A percentile compares a stretch with the other conserved stretches of the same genome.
phyloP scores from a whole-genome alignment of 1,139 yeast genomes.

The Hyphopichia fennica region DNA sequence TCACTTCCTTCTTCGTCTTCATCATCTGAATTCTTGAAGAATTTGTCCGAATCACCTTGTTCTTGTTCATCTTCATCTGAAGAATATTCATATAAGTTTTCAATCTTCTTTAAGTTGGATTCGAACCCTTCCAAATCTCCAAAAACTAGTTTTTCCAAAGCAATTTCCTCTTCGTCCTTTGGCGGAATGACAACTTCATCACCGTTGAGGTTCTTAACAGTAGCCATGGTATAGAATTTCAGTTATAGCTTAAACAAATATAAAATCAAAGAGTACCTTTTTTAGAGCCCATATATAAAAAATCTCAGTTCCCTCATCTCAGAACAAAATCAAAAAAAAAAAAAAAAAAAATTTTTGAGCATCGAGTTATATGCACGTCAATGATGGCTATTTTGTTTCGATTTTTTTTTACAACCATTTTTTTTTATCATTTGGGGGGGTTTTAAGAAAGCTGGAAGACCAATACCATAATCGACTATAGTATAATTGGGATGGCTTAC shows the following conservation, averaged over 20 bases:
- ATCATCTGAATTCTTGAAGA: constrained; percentile 9
- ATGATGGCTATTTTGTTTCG: not conserved
- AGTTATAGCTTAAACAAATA: not conserved
- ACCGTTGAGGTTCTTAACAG: constrained; percentile 20
- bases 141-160: constrained; percentile 80
- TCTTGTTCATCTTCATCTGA: constrained; percentile 43
- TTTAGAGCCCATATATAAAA: too few species aligned
- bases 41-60: constrained; percentile 19
- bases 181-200: constrained; percentile 50
- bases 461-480: too few species aligned
- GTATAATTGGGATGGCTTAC: too few species aligned
- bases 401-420: not conserved
- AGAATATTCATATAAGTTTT: constrained; percentile 52
- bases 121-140: constrained; percentile 87
- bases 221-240: constrained; percentile 16
- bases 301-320: not conserved
- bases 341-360: not conserved
- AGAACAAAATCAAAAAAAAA: not conserved
- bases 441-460: too few species aligned
- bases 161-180: constrained; percentile 80
- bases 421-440: too few species aligned
- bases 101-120: constrained; percentile 57
- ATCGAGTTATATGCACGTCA: not conserved
- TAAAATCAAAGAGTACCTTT: too few species aligned
- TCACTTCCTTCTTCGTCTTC: constrained; percentile 26